Evolutionary conservation across 2,329 filamentous ascomycete genomes (phyloP).

Genomic region (Scolecobasidium constrictum): DNA sequence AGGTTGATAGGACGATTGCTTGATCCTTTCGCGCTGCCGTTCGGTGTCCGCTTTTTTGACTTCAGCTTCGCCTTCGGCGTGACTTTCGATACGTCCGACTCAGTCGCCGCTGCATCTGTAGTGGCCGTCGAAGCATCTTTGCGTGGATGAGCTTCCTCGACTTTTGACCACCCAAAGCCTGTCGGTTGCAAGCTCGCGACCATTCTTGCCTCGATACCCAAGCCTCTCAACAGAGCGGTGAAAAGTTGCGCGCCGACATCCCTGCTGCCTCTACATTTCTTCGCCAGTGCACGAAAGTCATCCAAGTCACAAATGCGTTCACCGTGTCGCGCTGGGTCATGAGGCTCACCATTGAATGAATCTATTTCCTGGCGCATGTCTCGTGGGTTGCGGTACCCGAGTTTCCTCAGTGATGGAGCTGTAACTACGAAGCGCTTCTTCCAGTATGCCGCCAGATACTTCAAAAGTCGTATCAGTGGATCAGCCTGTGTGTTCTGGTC

Average conservation of each 20-base stretch:
- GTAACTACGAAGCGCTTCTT: conserved; percentile 70
- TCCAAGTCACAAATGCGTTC: conserved; percentile 60
- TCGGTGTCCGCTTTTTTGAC: background rate
- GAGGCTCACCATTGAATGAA: conserved; percentile 52
- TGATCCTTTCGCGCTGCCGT: background rate
- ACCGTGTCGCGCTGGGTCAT: conserved; percentile 57
- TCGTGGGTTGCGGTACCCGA: conserved; percentile 74
- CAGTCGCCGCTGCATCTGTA: conserved; percentile 11
- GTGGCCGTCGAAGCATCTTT: conserved; percentile 18
- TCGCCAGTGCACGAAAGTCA: conserved; percentile 59
- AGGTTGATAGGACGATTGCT: background rate
- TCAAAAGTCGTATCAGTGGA: conserved; percentile 66
- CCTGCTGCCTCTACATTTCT: conserved; percentile 64
- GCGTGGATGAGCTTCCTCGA: conserved; percentile 58
- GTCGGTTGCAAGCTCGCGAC: conserved; percentile 75
- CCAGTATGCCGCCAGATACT: conserved; percentile 75
- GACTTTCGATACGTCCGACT: background rate
- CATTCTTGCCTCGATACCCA: conserved; percentile 75
- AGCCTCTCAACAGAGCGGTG: conserved; percentile 66
- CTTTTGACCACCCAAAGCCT: conserved; percentile 84
- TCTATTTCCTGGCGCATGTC: conserved; percentile 63
- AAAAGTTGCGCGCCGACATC: conserved; percentile 87
- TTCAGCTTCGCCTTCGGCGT: background rate
- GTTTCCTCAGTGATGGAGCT: conserved; percentile 73
- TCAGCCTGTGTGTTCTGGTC: conserved; percentile 66